Evolutionary conservation across 176 grass and related monocot genomes (phyloP), one percentile per base, ranked within the genome.

Genomic region (Aegilops longissima): DNA sequence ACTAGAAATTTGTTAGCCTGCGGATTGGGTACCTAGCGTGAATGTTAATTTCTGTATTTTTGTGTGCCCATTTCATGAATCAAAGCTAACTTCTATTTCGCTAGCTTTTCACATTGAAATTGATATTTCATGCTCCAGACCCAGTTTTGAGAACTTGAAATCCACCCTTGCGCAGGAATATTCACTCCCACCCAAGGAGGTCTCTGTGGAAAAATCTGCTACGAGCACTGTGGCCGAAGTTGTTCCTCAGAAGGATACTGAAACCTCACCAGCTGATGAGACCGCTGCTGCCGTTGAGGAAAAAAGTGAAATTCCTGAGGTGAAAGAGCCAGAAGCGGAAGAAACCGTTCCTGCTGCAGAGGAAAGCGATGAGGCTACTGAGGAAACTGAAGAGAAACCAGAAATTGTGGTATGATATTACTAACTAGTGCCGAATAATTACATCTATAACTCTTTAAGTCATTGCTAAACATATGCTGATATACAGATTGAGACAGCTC

Each of bases 401-500:
- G 86, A 91, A 63, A 89, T 97, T 87, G 94, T 94, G 92, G 92
- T 76, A 80, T 21, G 45, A 49, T 33, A 21, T 56, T 33, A 18
- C 45, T 31, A 33, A 73, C 49, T 58, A 16, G 6, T 39, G 14
- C 39, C 59, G 59, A 84, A 86, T 6, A 45, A 23, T 80, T 63
- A 76, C 42, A 63, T 84, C 62, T 80, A 24, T 83, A 54, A 54
- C 51, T 54, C 51, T 54, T 54, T 17, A 40, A 29, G 12, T 38
- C 42, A 4, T 18, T 16, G 59, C 47, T 95, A 56, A 81, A 36
- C 47, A 80, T 81, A 44, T 71, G n/a, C 81, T 34, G 71, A 31
- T 79, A 73, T 88, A 61, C 85, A 97, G 95, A 81, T 94, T 75
- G 92, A 97, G 86, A 97, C 90, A 7, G 92, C 95, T 82, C 95